These are phyloP conservation scores for Lactifluus subvellereus DNA, from an alignment of 768 basidiomycete species.

Conservation along the genomic window DNA sequence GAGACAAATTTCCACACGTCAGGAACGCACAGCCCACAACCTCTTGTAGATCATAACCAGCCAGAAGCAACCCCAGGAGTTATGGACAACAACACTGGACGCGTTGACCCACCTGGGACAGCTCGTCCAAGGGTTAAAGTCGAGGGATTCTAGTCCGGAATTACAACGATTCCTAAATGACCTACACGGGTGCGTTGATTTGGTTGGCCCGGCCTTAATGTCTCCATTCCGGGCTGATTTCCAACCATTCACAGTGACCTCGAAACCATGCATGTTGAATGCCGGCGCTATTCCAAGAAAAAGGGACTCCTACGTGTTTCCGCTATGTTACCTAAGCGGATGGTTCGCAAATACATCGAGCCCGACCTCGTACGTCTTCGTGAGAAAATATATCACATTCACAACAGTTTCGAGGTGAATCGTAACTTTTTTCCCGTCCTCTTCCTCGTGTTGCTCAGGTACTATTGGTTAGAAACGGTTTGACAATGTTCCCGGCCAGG, in stretches of 20 bases:
- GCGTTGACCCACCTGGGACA: neutral
- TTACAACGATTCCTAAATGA: conserved; percentile 6
- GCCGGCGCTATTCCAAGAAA: conserved; percentile 5
- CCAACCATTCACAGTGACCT: conserved; percentile 1
- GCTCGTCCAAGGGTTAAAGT: conserved; percentile 2
- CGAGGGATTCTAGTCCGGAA: neutral
- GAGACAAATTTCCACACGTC: neutral
- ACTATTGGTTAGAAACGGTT: neutral
- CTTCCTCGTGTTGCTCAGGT: neutral
- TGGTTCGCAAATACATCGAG: conserved; percentile 4
- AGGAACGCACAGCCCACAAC: neutral
- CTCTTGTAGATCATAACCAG: neutral
- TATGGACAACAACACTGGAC: conserved; percentile 6
- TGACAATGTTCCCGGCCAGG: neutral
- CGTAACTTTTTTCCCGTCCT: neutral
- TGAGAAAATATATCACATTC: neutral
- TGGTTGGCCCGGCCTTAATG: neutral
- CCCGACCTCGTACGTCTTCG: conserved; percentile 6
- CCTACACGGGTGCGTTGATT: neutral
- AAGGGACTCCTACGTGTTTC: conserved; percentile 4
- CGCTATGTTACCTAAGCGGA: conserved; percentile 13
- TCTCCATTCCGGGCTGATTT: neutral
- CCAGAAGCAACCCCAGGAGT: conserved; percentile 7
- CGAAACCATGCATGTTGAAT: neutral
- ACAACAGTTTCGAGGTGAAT: conserved; percentile 9